Evolutionary conservation across 108 stramenopile genomes (phyloP).

Genomic region (Skeletonema costatum): DNA sequence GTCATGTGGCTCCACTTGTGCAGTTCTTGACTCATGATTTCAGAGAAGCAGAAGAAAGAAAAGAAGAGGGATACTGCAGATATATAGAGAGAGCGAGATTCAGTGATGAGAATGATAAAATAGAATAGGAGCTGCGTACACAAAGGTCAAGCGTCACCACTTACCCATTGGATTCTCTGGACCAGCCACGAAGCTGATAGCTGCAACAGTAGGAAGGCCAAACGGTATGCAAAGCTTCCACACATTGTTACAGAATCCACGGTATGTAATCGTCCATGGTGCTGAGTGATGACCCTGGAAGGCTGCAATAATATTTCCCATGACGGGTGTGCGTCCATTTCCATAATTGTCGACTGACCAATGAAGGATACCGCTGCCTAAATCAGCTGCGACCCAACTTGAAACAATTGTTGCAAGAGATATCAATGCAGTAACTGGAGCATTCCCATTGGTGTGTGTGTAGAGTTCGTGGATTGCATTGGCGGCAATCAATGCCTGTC

Average conservation of each 20-base stretch:
- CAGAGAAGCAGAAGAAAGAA: slow-evolving; percentile 68
- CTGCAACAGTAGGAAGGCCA: slow-evolving; percentile 67
- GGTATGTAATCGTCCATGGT: slow-evolving; percentile 94
- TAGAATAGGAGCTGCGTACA: not conserved
- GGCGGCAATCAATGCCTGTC: slow-evolving; percentile 54
- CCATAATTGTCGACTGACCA: slow-evolving; percentile 98
- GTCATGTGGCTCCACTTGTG: slow-evolving; percentile 91
- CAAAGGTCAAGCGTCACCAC: not conserved
- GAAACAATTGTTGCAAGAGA: slow-evolving; percentile 39
- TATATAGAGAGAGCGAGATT: not conserved
- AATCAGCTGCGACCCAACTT: slow-evolving; percentile 79
- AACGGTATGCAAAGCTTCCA: slow-evolving; percentile 89
- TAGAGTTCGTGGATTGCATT: slow-evolving; percentile 38
- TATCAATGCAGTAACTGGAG: slow-evolving; percentile 30
- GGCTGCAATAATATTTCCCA: slow-evolving; percentile 93
- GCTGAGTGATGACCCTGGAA: slow-evolving; percentile 95
- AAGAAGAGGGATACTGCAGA: slow-evolving; percentile 60
- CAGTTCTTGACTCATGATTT: slow-evolving; percentile 87
- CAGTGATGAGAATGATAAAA: not conserved
- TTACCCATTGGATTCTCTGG: slow-evolving; percentile 47
- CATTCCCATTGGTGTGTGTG: slow-evolving; percentile 38
- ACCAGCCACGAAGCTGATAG: slow-evolving; percentile 49
- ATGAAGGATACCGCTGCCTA: slow-evolving; percentile 89
- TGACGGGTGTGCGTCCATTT: slow-evolving; percentile 86
- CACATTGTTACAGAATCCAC: slow-evolving; percentile 93